Conservation (phyloP, 2,329 filamentous ascomycete genomes). For the Pseudogymnoascus sp. region DNA sequence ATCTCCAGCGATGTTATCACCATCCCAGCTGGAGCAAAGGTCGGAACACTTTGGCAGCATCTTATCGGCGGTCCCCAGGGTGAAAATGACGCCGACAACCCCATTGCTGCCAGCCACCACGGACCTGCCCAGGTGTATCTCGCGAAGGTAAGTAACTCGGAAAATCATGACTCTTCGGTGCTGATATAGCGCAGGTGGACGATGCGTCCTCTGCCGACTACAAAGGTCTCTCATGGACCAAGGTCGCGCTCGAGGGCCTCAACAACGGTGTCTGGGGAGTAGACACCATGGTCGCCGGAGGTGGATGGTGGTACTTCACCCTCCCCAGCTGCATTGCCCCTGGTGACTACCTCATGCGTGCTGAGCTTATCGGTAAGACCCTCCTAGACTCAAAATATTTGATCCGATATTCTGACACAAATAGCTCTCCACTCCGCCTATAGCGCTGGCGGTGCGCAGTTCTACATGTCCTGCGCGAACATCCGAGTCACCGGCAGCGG, state of each 20-base stretch:
- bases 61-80: slow-evolving; percentile 42
- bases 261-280: slow-evolving; percentile 22
- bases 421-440: slow-evolving; percentile 27
- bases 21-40: slow-evolving; percentile 40
- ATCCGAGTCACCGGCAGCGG: slow-evolving; percentile 40
- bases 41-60: slow-evolving; percentile 43
- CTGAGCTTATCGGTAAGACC: slow-evolving; percentile 40
- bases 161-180: neutral
- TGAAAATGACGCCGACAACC: slow-evolving; percentile 38
- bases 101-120: slow-evolving; percentile 41
- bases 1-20: slow-evolving; percentile 35
- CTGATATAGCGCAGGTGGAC: slow-evolving; percentile 28
- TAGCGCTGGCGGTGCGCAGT: slow-evolving; percentile 30
- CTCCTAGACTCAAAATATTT: slow-evolving; percentile 40
- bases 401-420: slow-evolving; percentile 23
- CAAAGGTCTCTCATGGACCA: slow-evolving; percentile 28
- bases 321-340: slow-evolving; percentile 44
- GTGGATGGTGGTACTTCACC: slow-evolving; percentile 41
- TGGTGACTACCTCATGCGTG: slow-evolving; percentile 47
- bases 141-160: slow-evolving; percentile 31
- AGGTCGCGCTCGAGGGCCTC: slow-evolving; percentile 40
- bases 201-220: slow-evolving; percentile 27
- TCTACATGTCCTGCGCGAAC: slow-evolving; percentile 33
- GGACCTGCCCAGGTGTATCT: slow-evolving; percentile 38
- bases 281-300: slow-evolving; percentile 25